A percentile compares a stretch with the other conserved stretches of the same genome.
Evolutionary conservation across 495 filamentous ascomycete species (phyloP).

Genomic region (Bryoglossum gracile): DNA sequence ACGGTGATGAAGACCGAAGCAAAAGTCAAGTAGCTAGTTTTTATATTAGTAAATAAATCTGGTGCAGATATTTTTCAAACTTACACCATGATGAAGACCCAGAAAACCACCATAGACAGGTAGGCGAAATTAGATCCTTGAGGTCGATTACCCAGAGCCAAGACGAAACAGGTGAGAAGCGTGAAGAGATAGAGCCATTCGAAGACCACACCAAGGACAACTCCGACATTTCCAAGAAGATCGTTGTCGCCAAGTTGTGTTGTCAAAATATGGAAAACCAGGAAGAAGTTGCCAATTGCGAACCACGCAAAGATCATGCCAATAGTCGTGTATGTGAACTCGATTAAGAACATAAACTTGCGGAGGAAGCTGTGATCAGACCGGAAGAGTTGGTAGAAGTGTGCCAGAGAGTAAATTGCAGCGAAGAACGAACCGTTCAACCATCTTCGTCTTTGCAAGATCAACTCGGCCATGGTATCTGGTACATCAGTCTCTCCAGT

Average conservation of each 20-base stretch:
- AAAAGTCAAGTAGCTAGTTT: constrained; percentile 74
- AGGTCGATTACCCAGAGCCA: constrained; percentile 94
- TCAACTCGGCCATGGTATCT: constrained; percentile 87
- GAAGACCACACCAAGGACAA: constrained; percentile 79
- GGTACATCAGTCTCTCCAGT: constrained; percentile 98
- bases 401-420: constrained; percentile 87
- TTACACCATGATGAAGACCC: constrained; percentile 88
- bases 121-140: constrained; percentile 89
- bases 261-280: constrained; percentile 97
- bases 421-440: constrained; percentile 98
- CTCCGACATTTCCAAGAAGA: constrained; percentile 67
- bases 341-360: constrained; percentile 82
- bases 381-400: constrained; percentile 91
- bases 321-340: constrained; percentile 89
- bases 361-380: constrained; percentile 82
- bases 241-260: constrained; percentile 62
- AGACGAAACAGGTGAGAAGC: constrained; percentile 88
- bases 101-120: constrained; percentile 95
- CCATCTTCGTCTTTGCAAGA: constrained; percentile 94
- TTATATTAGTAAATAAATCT: constrained; percentile 10
- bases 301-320: constrained; percentile 99
- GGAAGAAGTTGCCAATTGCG: constrained; percentile 97
- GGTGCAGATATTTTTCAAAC: constrained; percentile 22
- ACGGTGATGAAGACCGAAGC: constrained; percentile 95
- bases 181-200: constrained; percentile 94